Conservation (phyloP, 345 rosid species). For the Citrus maxima region DNA sequence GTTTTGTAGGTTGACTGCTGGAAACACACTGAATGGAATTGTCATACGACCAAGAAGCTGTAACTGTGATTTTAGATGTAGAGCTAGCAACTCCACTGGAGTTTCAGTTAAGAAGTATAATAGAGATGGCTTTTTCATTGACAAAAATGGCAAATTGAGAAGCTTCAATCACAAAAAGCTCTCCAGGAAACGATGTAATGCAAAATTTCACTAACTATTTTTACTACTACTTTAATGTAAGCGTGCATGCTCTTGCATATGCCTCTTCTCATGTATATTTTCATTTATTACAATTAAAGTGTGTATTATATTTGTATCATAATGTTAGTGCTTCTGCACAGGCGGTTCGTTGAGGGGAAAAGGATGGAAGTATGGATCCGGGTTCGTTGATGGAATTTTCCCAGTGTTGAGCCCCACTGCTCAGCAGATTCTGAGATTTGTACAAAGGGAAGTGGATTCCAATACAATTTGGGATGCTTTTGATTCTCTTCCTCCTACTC, state of each 20-base stretch:
- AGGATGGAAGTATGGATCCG: slow-evolving; percentile 98
- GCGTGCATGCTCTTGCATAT: background rate
- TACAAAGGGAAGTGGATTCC: slow-evolving; percentile 48
- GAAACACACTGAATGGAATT: slow-evolving; percentile 33
- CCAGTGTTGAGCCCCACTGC: slow-evolving; percentile 83
- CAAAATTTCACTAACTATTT: background rate
- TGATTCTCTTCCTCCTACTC: slow-evolving; percentile 63
- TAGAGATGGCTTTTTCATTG: slow-evolving; percentile 58
- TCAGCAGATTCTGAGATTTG: slow-evolving; percentile 58
- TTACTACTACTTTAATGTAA: background rate
- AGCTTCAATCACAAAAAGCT: slow-evolving; percentile 63
- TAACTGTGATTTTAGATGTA: slow-evolving; percentile 25
- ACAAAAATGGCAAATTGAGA: slow-evolving; percentile 62
- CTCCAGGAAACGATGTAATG: slow-evolving; percentile 65
- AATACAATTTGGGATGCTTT: slow-evolving; percentile 45
- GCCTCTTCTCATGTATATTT: background rate
- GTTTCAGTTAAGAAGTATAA: slow-evolving; percentile 36
- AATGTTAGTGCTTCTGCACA: slow-evolving; percentile 12
- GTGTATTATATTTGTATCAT: background rate
- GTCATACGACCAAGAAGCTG: slow-evolving; percentile 30
- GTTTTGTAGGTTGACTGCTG: slow-evolving; percentile 43
- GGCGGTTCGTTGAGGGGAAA: slow-evolving; percentile 86
- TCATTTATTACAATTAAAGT: background rate
- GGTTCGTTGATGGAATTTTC: slow-evolving; percentile 90
- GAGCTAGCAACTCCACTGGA: slow-evolving; percentile 27